A percentile compares a stretch with the other conserved stretches of the same genome.
Evolutionary conservation across 2,329 filamentous ascomycete species (phyloP).

Genomic region (Pseudogymnoascus sp.): DNA sequence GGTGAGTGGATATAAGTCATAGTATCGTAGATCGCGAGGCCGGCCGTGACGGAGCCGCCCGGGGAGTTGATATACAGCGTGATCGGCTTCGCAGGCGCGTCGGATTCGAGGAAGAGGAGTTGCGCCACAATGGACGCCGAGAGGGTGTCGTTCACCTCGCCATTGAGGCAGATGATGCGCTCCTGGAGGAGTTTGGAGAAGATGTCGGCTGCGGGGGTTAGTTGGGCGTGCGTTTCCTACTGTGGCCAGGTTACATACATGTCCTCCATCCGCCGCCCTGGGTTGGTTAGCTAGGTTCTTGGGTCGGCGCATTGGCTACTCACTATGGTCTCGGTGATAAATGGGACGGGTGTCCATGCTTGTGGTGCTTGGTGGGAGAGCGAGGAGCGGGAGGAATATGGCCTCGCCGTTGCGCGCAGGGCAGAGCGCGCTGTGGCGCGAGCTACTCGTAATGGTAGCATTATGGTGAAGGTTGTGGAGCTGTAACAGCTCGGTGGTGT

Average conservation of each 20-base stretch:
- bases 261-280: constrained; percentile 70
- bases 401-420: constrained; percentile 16
- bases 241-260: constrained; percentile 43
- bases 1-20: constrained; percentile 95
- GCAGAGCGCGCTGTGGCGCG: constrained; percentile 20
- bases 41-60: constrained; percentile 83
- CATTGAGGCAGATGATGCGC: constrained; percentile 89
- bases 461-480: constrained; percentile 10
- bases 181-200: constrained; percentile 80
- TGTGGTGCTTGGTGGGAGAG: constrained; percentile 22
- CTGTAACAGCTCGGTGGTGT: neutral
- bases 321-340: constrained; percentile 46
- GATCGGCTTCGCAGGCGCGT: constrained; percentile 88
- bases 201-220: constrained; percentile 55
- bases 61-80: constrained; percentile 98
- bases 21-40: constrained; percentile 91
- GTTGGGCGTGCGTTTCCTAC: constrained; percentile 21
- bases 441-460: constrained; percentile 23
- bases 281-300: constrained; percentile 19
- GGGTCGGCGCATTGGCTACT: constrained; percentile 29
- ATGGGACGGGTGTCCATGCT: constrained; percentile 38
- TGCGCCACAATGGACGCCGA: constrained; percentile 94
- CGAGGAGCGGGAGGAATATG: constrained; percentile 18
- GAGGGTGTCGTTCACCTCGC: constrained; percentile 78
- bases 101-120: constrained; percentile 94